Base-by-base conservation (phyloP, 768 basidiomycete genomes). In the Tephrocybe rancida region DNA sequence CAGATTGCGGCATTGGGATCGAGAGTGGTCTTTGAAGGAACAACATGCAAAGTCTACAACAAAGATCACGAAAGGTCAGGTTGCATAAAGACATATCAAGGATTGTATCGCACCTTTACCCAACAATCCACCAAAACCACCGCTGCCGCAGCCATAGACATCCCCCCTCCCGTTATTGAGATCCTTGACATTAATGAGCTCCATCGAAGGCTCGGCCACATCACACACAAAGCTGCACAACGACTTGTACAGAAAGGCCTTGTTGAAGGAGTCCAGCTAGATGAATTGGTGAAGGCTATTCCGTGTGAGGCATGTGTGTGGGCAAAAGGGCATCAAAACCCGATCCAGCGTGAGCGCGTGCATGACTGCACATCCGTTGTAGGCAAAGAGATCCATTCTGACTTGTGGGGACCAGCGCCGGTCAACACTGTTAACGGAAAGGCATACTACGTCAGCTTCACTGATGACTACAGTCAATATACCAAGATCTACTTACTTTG, bases 321-420 rank as follows among this genome's bases (percentile, higher is more conserved):
- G 22, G 70, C 64, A 21, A 73, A 75, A 55, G 46, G 59, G 18
- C 61, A 62, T 14, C 46, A 58, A 2, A 65, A 71, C 38, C 54
- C 58, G 7, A 59, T 72, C n/a, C 54, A 45, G 27, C 70, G 69
- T 48, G 62, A 56, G 1, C 63, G 61, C 19, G 35, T 51, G 18
- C 61, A 62, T 22, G 39, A 60, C 16, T 54, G 59, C 13, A 61
- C 69, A 3, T 21, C 43, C n/a, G 44, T 35, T 0, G 64, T 72
- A 56, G 70, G 71, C 1, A 68, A 69, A 0, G 61, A 65, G 18
- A 65, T 74, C 13, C 67, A 73, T 38, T 64, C 64, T 0, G 70
- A 77, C 55, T 52, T 77, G 1, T 77, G 73, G 71, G 73, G 73
- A n/a, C 71, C 72, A 3, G 52, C 70, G 16, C 61, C 56, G 2